Evolutionary conservation across 306 rosid species (phyloP), one percentile per base, ranked within the genome.

Genomic region (Cucumis melo): DNA sequence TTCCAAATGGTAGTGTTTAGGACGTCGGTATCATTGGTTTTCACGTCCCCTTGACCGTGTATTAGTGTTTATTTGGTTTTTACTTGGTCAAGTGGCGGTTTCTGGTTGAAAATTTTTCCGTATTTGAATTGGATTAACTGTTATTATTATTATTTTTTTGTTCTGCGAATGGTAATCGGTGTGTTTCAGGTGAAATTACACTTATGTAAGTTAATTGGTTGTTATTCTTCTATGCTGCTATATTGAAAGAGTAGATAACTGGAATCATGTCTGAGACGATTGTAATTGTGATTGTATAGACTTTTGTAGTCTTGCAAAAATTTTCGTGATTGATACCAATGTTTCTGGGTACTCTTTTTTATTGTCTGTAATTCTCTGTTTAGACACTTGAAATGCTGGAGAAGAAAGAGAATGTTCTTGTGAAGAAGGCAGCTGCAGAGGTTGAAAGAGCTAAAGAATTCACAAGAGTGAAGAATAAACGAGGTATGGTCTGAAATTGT

Each of bases 331-430:
- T 38, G 66, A 10, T 51, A 9, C 39, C 36, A 74, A 72, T n/a
- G 23, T 55, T 36, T 58, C 23, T 75, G 24, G 20, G 17, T 8
- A 16, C 19, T 16, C 8, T 51, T 51, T 48, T 51, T 58, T 36
- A n/a, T 56, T 6, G 17, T 41, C 48, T 61, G 58, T 16, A 23
- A 21, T 75, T 21, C 80, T 77, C 81, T 50, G 38, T 83, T 75
- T 82, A 93, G 98, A 94, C 98, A 1, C 97, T 94, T 66, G 98
- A 94, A 87, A 91, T 94, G 98, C 88, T 94, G 38, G 98, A 94
- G 89, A 94, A 94, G 83, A 94, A 94, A 88, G 98, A 94, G 84
- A 94, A 89, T 59, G 97, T 94, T 19, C 91, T 94, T 44, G 71
- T 84, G 24, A 94, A 91, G 80, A 94, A 91, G 88, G 96, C 93